Evolutionary conservation across 805 yeast species (phyloP), one percentile per base, ranked within the genome.

Genomic region (Kodamaea nitidulidarum): DNA sequence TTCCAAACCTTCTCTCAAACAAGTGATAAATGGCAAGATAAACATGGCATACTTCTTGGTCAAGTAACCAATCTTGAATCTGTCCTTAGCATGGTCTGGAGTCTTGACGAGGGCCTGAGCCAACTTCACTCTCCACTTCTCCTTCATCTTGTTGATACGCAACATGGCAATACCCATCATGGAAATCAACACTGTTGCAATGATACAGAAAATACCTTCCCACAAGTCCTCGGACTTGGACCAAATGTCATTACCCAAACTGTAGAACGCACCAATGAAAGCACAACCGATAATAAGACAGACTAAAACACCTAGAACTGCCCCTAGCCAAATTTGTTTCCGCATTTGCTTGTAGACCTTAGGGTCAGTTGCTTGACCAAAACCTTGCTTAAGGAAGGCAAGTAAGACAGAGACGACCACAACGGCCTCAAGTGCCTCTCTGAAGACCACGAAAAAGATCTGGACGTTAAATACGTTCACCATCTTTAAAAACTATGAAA

Each of bases 151-250:
- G 72, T 90, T 90, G 63, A 91, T 75, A 66, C 98, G 80, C 57
- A 91, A 76, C 96, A 91, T 86, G 42, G 97, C 95, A 55, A 91
- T 76, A 61, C 98, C 98, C 97, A 91, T 90, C 52, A 84, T 52
- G 9, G 96, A 78, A 57, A 91, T 91, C 78, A 91, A 78, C 34
- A 86, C 67, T 0, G 95, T 78, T 2, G 98, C 98, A 61, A 91
- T 80, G 49, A 91, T 67, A 65, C 95, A 86, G 60, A 91, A 88
- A 42, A 87, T 72, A 70, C 97, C 98, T 75, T 91, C 98, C 98
- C 98, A 91, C 42, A 91, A 63, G 61, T 91, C 97, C 62, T 91
- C 98, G 15, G 95, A 80, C 9, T 62, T 58, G 36, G 91, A 73
- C 85, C 96, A 91, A 48, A 91, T 76, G 75, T 91, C 95, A 39